Evolutionary conservation across 2,329 filamentous ascomycete species (phyloP).

Genomic region (Elsinoe fawcettii): DNA sequence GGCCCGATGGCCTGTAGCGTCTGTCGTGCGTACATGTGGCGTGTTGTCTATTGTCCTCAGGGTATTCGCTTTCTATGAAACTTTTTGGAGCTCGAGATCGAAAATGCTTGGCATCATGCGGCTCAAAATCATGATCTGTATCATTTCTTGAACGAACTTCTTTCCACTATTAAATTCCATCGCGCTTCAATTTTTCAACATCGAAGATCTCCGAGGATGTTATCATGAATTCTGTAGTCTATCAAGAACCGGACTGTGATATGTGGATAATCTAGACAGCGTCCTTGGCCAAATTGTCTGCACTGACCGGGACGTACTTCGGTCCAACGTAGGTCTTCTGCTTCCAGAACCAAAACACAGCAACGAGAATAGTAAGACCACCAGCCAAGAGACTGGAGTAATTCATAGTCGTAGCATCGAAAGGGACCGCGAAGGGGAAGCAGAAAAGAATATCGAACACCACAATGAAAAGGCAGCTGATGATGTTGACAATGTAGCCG

Average conservation of each 20-base stretch:
- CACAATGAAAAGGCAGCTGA: background rate
- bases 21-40: slow-evolving; percentile 12
- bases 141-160: too few relatives aligned
- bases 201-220: too few relatives aligned
- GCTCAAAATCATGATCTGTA: background rate
- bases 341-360: background rate
- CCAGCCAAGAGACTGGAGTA: slow-evolving; percentile 33
- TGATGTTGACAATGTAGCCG: slow-evolving; percentile 35
- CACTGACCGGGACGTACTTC: slow-evolving; percentile 11
- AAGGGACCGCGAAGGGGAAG: slow-evolving; percentile 38
- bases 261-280: background rate
- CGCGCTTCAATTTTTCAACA: too few relatives aligned
- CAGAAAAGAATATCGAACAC: slow-evolving; percentile 58
- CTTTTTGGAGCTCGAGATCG: slow-evolving; percentile 5
- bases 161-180: too few relatives aligned
- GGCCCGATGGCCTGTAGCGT: slow-evolving; percentile 13
- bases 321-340: slow-evolving; percentile 7
- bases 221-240: background rate
- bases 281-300: slow-evolving; percentile 4
- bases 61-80: background rate
- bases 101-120: background rate
- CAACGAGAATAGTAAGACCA: slow-evolving; percentile 31
- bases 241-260: background rate
- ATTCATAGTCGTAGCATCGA: slow-evolving; percentile 36
- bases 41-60: background rate